Percentiles rank a stretch among this genome's conserved stretches.
Evolutionary conservation across 768 basidiomycete species (phyloP).

Genomic region (Lyophyllum semitale): DNA sequence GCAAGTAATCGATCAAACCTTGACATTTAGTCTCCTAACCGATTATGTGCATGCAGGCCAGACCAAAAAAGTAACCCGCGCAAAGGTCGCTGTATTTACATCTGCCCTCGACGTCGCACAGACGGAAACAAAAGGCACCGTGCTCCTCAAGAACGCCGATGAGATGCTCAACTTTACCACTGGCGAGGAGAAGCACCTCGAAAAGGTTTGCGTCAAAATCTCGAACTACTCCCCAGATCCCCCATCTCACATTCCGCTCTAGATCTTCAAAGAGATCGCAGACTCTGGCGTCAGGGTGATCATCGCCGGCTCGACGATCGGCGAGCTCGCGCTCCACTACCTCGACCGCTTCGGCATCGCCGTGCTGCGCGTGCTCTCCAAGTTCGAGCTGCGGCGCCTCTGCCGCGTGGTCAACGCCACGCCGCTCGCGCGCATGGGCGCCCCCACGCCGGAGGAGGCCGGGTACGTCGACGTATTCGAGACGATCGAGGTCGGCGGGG

Average conservation of each 20-base stretch:
- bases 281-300: conserved; percentile 94
- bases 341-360: conserved; percentile 92
- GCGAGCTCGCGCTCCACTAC: conserved; percentile 96
- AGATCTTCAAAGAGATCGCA: conserved; percentile 98
- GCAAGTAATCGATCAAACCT: conserved; percentile 36
- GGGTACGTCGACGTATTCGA: conserved; percentile 94
- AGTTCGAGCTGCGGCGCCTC: conserved; percentile 93
- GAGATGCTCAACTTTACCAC: conserved; percentile 97
- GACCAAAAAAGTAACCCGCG: conserved; percentile 79
- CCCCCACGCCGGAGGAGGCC: conserved; percentile 95
- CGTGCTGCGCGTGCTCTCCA: conserved; percentile 95
- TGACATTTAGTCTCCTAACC: background rate
- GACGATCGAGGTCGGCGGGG: conserved; percentile 94
- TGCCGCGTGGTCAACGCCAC: conserved; percentile 97
- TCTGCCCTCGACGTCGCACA: conserved; percentile 91
- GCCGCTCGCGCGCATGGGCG: conserved; percentile 93
- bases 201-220: conserved; percentile 57
- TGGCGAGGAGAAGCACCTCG: conserved; percentile 95
- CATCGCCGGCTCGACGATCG: conserved; percentile 89
- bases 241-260: background rate
- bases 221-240: background rate
- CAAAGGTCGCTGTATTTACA: conserved; percentile 96
- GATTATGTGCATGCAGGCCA: no score
- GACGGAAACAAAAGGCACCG: conserved; percentile 99
- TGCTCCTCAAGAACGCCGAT: conserved; percentile 90